Conservation (phyloP, 108 stramenopile genomes). For the Epithemia pelagica region DNA sequence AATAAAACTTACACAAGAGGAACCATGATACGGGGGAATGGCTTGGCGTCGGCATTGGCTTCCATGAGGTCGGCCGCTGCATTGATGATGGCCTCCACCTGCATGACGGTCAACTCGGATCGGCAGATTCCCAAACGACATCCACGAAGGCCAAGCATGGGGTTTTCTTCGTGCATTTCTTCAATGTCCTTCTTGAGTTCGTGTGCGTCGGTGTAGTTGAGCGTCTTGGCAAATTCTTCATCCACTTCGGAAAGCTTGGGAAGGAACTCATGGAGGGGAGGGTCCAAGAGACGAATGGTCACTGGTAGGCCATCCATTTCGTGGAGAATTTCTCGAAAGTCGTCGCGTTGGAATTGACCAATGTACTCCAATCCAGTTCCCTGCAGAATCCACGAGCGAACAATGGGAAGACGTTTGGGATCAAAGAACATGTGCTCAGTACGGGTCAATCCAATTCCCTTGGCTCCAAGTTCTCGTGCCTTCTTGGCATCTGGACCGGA, state of each 20-base stretch:
- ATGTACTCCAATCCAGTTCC: conserved; percentile 50
- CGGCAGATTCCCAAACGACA: conserved; percentile 69
- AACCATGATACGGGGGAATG: conserved; percentile 65
- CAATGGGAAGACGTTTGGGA: conserved; percentile 62
- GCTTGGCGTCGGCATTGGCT: conserved; percentile 28
- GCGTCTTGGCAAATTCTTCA: conserved; percentile 39
- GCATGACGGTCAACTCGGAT: conserved; percentile 64
- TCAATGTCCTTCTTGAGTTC: conserved; percentile 47
- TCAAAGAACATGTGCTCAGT: conserved; percentile 88
- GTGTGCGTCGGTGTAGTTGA: conserved; percentile 42
- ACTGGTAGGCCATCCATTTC: conserved; percentile 74
- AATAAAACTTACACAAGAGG: conserved; percentile 22
- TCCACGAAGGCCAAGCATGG: conserved; percentile 78
- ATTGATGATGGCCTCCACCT: conserved; percentile 63
- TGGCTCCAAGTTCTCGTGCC: conserved; percentile 62
- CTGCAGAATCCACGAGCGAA: conserved; percentile 77
- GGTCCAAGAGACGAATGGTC: conserved; percentile 77
- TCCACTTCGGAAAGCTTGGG: conserved; percentile 48
- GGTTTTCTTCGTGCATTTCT: conserved; percentile 68
- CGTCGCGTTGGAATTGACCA: conserved; percentile 52
- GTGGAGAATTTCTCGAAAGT: conserved; percentile 55
- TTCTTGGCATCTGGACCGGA: conserved; percentile 68
- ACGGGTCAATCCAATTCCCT: conserved; percentile 77
- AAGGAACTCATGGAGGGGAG: conserved; percentile 83
- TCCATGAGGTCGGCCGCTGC: conserved; percentile 58